Base-by-base conservation (phyloP, 2,329 filamentous ascomycete species). In the Chalara sp. region DNA sequence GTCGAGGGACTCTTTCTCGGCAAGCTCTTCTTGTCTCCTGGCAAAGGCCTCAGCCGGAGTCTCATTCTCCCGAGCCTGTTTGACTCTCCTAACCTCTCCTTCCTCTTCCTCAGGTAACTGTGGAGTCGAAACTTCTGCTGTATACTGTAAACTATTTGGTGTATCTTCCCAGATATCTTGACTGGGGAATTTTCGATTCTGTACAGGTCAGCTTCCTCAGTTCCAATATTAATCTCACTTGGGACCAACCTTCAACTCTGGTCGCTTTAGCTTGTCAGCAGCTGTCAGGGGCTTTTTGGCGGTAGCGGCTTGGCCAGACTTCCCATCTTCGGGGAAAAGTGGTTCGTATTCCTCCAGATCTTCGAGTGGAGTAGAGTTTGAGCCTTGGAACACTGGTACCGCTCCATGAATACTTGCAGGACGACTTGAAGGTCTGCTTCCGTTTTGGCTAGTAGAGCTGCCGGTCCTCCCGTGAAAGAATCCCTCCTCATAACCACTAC, bases 101-200 rank as follows among this genome's bases (percentile, higher is more conserved):
- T 60, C 58, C 11, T 51, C 49, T 11, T 78, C 74, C 53, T 74
- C 76, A 0, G 75, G 72, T 32, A 78, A 63, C 61, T 90, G 87
- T 1, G 90, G 90, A 0, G 89, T 93, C 3, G 86, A 88, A 6
- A 97, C 92, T 53, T 88, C 90, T 3, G 91, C 84, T 33, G 81
- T 84, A 63, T 79, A 82, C 62, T 93, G 83, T 48, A 89, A 76
- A 68, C 90, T 96, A 63, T 84, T 86, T 4, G 95, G 93, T 0
- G 89, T 86, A 67, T 99, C 95, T 71, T 99, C 93, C 93, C 93
- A 99, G 40, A 97, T 81, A 66, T 99, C 93, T 66, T 91, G 87
- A 67, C 91, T 96, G 1, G 93, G 93, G 69, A 99, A 99, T 55
- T 86, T 85, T 56, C 81, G 80, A 54, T 77, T 72, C 56, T 48